Evolutionary conservation across 345 rosid genomes (phyloP).

Genomic region (Murraya paniculata): DNA sequence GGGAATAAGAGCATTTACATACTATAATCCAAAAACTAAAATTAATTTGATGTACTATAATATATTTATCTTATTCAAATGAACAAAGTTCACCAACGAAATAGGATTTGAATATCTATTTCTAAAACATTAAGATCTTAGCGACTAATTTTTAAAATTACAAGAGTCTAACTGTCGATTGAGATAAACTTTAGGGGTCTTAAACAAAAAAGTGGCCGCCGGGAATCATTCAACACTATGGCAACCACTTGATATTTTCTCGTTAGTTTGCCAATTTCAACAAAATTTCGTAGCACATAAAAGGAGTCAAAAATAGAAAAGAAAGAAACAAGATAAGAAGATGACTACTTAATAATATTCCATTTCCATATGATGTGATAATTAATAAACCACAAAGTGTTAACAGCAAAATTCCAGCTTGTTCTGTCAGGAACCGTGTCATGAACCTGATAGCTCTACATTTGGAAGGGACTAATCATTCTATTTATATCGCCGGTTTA

Average conservation of each 20-base stretch:
- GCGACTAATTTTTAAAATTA: no score
- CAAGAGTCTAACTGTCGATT: no score
- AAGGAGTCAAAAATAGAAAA: neutral
- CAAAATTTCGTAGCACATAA: neutral
- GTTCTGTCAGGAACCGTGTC: constrained; percentile 16
- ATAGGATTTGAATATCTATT: no score
- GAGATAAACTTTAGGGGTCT: no score
- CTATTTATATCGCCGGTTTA: neutral
- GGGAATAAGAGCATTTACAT: no score
- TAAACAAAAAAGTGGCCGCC: neutral
- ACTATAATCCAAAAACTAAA: no score
- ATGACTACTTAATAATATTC: neutral
- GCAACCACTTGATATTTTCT: neutral
- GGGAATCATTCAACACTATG: neutral
- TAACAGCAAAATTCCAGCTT: constrained; percentile 12
- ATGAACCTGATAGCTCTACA: neutral
- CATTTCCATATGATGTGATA: neutral
- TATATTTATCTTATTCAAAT: no score
- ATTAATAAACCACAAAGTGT: neutral
- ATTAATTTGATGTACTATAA: no score
- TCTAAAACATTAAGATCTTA: no score
- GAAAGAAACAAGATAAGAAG: neutral
- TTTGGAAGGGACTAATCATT: constrained; percentile 2
- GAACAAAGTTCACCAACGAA: no score
- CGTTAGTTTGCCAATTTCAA: neutral